Evolutionary conservation across 208 protist species (phyloP).

Genomic region (Giardia muris): DNA sequence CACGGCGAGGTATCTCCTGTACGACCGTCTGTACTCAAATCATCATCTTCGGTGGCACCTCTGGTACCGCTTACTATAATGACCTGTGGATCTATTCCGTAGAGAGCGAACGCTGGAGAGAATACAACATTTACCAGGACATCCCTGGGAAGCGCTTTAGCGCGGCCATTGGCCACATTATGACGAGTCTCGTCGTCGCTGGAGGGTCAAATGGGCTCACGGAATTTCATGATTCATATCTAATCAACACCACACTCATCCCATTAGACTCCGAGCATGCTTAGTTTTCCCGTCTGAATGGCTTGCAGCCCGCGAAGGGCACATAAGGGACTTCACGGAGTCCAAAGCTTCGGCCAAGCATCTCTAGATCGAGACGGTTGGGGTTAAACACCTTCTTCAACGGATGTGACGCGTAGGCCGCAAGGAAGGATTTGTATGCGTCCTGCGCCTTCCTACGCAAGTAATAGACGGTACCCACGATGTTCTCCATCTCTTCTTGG

Average conservation of each 20-base stretch:
- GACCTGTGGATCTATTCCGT: neutral
- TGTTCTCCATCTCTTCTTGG: slow-evolving; percentile 15
- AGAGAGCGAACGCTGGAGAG: neutral
- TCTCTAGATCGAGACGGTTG: slow-evolving; percentile 21
- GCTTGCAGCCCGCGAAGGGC: neutral
- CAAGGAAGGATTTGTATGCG: slow-evolving; percentile 29
- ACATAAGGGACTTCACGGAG: neutral
- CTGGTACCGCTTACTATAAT: neutral
- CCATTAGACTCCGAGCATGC: too few relatives aligned
- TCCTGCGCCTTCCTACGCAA: neutral
- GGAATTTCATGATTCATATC: neutral
- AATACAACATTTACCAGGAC: neutral
- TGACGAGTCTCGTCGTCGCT: neutral
- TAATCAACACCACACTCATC: neutral
- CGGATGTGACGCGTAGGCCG: slow-evolving; percentile 25
- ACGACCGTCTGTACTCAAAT: neutral
- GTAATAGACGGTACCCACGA: slow-evolving; percentile 27
- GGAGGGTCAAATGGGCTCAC: neutral
- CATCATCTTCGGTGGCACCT: neutral
- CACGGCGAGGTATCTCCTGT: neutral
- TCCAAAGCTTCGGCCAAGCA: slow-evolving; percentile 19
- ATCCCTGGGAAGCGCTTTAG: neutral
- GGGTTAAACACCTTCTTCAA: slow-evolving; percentile 31
- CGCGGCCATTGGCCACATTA: neutral
- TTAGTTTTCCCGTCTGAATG: too few relatives aligned